A percentile compares a stretch with the other conserved stretches of the same genome.
phyloP scores from a whole-genome alignment of 1,284 basidiomycete genomes.

The Ustilago sp. region DNA sequence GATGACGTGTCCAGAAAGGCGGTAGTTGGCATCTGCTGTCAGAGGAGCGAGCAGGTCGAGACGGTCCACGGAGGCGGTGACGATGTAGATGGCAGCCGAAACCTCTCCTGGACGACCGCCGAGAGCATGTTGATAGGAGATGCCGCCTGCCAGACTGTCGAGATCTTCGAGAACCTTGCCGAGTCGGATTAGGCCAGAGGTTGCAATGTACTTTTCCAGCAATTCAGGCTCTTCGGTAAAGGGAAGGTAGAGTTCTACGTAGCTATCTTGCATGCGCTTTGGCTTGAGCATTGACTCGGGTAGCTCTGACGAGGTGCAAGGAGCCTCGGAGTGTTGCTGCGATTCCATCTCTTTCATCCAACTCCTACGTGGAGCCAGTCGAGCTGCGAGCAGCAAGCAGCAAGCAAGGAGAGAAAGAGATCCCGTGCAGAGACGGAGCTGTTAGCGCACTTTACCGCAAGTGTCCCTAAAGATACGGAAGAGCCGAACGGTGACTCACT shows the following conservation, averaged over 20 bases:
- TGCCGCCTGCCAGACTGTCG: slow-evolving; percentile 67
- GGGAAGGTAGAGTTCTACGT: slow-evolving; percentile 66
- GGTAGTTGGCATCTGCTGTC: slow-evolving; percentile 54
- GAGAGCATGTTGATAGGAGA: slow-evolving; percentile 69
- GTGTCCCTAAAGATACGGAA: background rate
- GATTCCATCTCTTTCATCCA: slow-evolving; percentile 54
- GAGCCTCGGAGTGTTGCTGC: slow-evolving; percentile 10
- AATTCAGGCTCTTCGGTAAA: slow-evolving; percentile 65
- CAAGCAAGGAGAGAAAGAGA: background rate
- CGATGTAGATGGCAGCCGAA: slow-evolving; percentile 68
- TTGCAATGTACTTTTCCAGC: slow-evolving; percentile 69
- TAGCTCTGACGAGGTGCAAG: slow-evolving; percentile 17
- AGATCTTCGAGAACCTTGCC: slow-evolving; percentile 70
- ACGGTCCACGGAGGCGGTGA: slow-evolving; percentile 70
- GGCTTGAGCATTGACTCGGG: slow-evolving; percentile 45
- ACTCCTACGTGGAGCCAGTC: slow-evolving; percentile 46
- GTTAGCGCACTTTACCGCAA: background rate
- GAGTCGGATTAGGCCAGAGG: slow-evolving; percentile 65
- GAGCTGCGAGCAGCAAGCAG: slow-evolving; percentile 13
- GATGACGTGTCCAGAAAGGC: slow-evolving; percentile 57
- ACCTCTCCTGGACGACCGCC: slow-evolving; percentile 61
- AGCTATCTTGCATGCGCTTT: slow-evolving; percentile 67
- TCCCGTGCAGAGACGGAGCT: background rate
- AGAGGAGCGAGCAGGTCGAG: slow-evolving; percentile 59
- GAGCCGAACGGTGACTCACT: slow-evolving; percentile 20